A percentile compares a stretch with the other conserved stretches of the same genome.
These are phyloP conservation scores for Pseudogymnoascus sp. DNA, from an alignment of 2,329 filamentous ascomycete species.

Conservation along the genomic window DNA sequence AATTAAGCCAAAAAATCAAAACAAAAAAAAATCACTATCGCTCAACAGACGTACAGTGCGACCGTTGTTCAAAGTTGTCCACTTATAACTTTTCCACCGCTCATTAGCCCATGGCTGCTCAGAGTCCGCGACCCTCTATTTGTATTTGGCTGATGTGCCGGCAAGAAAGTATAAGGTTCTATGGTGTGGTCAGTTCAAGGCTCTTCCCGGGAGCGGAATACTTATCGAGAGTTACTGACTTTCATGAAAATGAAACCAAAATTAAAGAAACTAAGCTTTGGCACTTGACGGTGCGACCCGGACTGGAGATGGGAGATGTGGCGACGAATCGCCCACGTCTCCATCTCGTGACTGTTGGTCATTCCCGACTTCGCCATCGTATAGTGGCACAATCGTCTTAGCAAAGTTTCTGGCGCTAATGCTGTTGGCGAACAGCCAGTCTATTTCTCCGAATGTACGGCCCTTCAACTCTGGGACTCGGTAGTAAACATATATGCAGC, in stretches of 20 bases:
- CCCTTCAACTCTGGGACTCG: conserved; percentile 71
- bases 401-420: conserved; percentile 37
- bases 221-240: neutral
- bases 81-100: conserved; percentile 2
- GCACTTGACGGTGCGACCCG: neutral
- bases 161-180: neutral
- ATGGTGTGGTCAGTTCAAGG: neutral
- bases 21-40: neutral
- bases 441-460: conserved; percentile 77
- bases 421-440: conserved; percentile 70
- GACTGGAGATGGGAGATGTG: neutral
- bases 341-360: neutral
- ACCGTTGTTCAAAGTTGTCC: neutral
- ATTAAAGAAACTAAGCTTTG: neutral
- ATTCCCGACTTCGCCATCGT: neutral
- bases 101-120: neutral
- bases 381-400: conserved; percentile 13
- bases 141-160: neutral
- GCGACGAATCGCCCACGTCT: neutral
- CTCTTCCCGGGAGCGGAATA: neutral
- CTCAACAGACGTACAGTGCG: conserved; percentile 1
- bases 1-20: neutral
- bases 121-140: neutral
- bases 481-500: conserved; percentile 66
- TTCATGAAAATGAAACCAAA: neutral